A percentile compares a stretch with the other conserved stretches of the same genome.
phyloP scores from a whole-genome alignment of 164 flowering plant genomes.

The Vitis cinerea region DNA sequence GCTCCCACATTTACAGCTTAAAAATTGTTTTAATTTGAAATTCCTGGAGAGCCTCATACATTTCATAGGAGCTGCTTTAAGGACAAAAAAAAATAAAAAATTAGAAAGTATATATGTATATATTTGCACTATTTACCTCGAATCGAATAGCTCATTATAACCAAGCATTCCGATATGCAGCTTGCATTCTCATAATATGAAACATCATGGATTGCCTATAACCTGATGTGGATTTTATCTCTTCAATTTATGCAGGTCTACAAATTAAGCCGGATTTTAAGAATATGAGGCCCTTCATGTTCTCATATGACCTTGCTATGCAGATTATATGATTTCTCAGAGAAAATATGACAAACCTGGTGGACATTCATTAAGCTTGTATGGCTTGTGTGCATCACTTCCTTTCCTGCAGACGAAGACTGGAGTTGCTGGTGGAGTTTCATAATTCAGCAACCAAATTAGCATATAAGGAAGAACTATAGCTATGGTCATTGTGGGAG shows the following conservation, averaged over 20 bases:
- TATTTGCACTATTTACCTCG: background rate
- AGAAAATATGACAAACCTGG: background rate
- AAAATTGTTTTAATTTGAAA: background rate
- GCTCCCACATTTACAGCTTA: background rate
- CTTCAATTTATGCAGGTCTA: constrained; percentile 50
- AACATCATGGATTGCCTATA: background rate
- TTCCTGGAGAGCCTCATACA: background rate
- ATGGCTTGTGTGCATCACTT: background rate
- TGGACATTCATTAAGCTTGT: background rate
- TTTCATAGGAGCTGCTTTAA: no score
- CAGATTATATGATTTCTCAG: background rate
- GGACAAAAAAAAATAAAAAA: no score
- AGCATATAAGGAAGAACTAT: background rate
- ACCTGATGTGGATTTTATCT: background rate
- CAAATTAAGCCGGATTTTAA: constrained; percentile 65
- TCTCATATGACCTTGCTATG: background rate
- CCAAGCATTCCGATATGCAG: background rate
- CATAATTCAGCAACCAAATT: background rate
- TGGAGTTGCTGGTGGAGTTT: background rate
- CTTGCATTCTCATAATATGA: background rate
- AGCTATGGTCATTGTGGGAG: background rate
- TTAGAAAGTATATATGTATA: no score
- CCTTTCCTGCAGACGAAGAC: background rate
- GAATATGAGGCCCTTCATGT: constrained; percentile 39
- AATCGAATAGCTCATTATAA: background rate